Percentiles rank a stretch among this genome's conserved stretches.
Conservation (phyloP, 164 flowering plant genomes). For the Paratinospora sagittata region DNA sequence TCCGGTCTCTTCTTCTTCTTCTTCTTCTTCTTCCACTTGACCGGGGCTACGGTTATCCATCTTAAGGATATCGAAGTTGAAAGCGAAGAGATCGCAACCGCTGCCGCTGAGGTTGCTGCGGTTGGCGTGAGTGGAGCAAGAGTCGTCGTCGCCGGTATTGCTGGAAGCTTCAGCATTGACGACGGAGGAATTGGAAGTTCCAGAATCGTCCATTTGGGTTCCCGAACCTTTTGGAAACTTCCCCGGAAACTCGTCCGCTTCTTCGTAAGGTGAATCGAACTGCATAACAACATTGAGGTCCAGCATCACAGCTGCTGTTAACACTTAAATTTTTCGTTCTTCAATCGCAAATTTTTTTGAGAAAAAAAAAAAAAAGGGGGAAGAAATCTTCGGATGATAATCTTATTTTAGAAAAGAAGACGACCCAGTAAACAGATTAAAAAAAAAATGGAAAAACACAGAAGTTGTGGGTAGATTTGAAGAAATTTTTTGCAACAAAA, state of each 20-base stretch:
- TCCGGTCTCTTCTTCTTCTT: constrained; percentile 13
- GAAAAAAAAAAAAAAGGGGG: no score
- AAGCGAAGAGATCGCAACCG: constrained; percentile 17
- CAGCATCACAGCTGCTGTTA: constrained; percentile 29
- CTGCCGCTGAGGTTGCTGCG: no score
- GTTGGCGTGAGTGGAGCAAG: no score
- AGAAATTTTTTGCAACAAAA: not conserved
- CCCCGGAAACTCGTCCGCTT: constrained; percentile 6
- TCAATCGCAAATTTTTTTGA: not conserved
- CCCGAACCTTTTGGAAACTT: constrained; percentile 29
- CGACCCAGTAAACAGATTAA: no score
- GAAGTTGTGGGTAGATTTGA: not conserved
- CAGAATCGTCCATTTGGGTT: constrained; percentile 48
- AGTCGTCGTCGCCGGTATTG: constrained; percentile 41
- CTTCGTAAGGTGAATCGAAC: constrained; percentile 10
- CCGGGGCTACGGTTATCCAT: no score
- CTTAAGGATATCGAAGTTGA: constrained; percentile 45
- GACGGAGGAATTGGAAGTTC: constrained; percentile 59
- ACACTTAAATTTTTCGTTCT: not conserved
- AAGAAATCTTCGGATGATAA: not conserved
- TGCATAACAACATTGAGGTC: constrained; percentile 33
- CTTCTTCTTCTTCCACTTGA: no score
- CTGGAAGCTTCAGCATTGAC: constrained; percentile 53
- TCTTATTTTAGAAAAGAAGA: not conserved
- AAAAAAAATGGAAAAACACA: no score